Percentiles rank a stretch among this genome's conserved stretches.
These are phyloP conservation scores for Curvularia hawaiiensis DNA, from an alignment of 2,329 filamentous ascomycete genomes.

Conservation along the genomic window DNA sequence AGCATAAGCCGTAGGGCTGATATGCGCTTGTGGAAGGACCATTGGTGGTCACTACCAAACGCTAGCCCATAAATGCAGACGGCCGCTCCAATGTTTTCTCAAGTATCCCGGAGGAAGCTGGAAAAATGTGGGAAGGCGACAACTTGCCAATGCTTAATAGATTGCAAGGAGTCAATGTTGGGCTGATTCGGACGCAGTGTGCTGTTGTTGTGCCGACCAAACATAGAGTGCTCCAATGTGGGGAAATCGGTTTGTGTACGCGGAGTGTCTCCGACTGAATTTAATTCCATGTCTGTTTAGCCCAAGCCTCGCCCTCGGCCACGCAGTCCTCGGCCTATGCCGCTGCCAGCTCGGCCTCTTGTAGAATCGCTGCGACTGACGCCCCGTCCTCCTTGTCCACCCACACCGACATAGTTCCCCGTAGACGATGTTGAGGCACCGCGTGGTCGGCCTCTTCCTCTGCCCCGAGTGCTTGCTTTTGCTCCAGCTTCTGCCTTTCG, in stretches of 20 bases:
- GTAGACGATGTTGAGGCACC: conserved; percentile 39
- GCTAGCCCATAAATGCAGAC: neutral
- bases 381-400: conserved; percentile 56
- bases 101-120: neutral
- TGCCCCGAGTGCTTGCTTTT: conserved; percentile 48
- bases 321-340: conserved; percentile 51
- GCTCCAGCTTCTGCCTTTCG: conserved; percentile 64
- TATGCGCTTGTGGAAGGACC: neutral
- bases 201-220: no score
- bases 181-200: neutral
- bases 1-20: neutral
- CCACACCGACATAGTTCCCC: conserved; percentile 50
- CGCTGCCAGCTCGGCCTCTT: conserved; percentile 50
- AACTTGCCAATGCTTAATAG: neutral
- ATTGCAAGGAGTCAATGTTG: neutral
- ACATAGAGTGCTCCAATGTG: neutral
- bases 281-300: conserved; percentile 11
- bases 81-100: neutral
- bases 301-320: conserved; percentile 38
- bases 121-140: neutral
- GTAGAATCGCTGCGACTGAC: conserved; percentile 53
- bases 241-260: neutral
- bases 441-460: conserved; percentile 45
- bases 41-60: neutral
- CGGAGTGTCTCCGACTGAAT: neutral